These are phyloP conservation scores for Eudorina sp. DNA, from an alignment of 139 green algal genomes.

Conservation along the genomic window DNA sequence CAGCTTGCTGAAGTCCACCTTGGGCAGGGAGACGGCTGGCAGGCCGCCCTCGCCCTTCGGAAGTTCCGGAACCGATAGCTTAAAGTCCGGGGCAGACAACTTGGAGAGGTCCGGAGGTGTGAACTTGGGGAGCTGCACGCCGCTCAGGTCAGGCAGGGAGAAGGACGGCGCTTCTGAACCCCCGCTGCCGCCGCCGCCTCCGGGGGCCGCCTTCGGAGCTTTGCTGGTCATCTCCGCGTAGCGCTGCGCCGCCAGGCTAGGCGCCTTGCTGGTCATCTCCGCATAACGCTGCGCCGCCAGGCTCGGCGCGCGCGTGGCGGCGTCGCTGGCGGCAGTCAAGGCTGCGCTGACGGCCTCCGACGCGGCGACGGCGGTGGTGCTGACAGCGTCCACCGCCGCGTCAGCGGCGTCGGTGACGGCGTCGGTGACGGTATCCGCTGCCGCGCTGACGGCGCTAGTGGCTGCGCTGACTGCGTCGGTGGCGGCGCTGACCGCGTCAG, in stretches of 20 bases:
- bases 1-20: constrained; percentile 16
- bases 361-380: not conserved
- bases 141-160: constrained; percentile 31
- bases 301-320: not conserved
- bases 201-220: constrained; percentile 1
- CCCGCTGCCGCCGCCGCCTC: not conserved
- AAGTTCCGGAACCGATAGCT: not conserved
- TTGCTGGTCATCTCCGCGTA: constrained; percentile 47
- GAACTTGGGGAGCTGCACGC: constrained; percentile 30
- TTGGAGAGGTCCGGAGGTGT: constrained; percentile 12
- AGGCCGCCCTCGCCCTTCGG: constrained; percentile 9
- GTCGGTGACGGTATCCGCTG: not conserved
- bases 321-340: not conserved
- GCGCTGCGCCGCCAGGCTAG: constrained; percentile 29
- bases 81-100: constrained; percentile 4
- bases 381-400: not conserved
- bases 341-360: not conserved
- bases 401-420: not conserved
- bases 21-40: not conserved
- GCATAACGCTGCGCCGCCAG: not conserved
- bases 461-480: not conserved
- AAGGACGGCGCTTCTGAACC: constrained; percentile 23
- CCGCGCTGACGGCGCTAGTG: not conserved
- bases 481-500: not conserved
- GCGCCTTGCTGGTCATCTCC: constrained; percentile 31